These are phyloP conservation scores for Ettlia oleoabundans DNA, from an alignment of 139 green algal genomes.

Conservation along the genomic window DNA sequence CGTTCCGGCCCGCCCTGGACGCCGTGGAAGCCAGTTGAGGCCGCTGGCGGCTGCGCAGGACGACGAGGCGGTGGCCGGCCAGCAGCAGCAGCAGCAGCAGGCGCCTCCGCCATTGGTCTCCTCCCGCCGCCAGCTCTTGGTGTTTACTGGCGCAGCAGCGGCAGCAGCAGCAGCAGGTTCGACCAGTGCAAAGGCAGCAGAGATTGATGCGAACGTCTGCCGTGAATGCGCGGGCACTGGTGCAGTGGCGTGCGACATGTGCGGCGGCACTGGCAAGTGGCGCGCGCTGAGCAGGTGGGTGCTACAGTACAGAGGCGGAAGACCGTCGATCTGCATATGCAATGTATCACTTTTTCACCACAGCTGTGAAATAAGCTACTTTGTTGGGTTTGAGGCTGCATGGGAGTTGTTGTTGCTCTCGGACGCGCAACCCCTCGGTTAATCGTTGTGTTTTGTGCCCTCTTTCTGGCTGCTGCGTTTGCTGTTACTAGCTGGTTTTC, in stretches of 20 bases:
- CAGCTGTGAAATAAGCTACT: no score
- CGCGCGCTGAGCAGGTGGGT: constrained; percentile 82
- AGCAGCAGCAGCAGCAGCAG: background rate
- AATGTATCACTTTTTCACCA: no score
- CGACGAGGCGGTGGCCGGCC: background rate
- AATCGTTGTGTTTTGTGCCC: no score
- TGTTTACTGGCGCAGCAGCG: constrained; percentile 37
- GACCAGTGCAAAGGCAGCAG: constrained; percentile 2
- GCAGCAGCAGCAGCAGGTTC: background rate
- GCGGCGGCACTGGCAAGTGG: constrained; percentile 98
- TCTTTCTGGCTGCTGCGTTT: no score
- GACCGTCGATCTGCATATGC: no score
- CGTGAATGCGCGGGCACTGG: constrained; percentile 85
- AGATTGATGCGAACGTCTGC: constrained; percentile 55
- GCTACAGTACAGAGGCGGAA: background rate
- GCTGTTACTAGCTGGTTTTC: no score
- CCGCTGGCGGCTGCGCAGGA: background rate
- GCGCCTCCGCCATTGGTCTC: constrained; percentile 34
- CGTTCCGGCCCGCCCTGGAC: background rate
- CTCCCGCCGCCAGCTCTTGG: constrained; percentile 37
- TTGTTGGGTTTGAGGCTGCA: no score
- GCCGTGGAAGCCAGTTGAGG: background rate
- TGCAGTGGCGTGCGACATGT: constrained; percentile 95
- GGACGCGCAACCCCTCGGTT: no score
- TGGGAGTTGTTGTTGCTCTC: no score